Percentiles rank a stretch among this genome's conserved stretches.
These are phyloP conservation scores for Saraca asoca DNA, from an alignment of 331 rosid genomes.

Conservation along the genomic window DNA sequence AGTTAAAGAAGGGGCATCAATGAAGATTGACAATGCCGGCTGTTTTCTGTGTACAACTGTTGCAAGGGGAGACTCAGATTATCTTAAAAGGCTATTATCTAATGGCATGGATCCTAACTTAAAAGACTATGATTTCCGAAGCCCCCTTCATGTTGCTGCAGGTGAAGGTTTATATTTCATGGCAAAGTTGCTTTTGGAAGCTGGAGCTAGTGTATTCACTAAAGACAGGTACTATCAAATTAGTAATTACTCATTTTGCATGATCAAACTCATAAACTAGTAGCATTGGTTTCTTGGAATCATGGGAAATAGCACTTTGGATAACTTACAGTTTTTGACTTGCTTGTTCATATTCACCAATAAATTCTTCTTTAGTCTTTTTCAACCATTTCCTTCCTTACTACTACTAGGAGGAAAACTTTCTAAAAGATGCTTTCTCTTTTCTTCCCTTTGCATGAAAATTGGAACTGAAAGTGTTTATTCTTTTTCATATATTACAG, in stretches of 20 bases:
- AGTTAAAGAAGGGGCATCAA: slow-evolving; percentile 68
- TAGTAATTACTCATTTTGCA: slow-evolving; percentile 18
- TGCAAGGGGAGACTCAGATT: slow-evolving; percentile 78
- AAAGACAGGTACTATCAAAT: slow-evolving; percentile 71
- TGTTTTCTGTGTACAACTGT: slow-evolving; percentile 69
- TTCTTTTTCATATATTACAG: slow-evolving; percentile 42
- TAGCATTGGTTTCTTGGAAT: no score
- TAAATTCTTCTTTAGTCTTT: no score
- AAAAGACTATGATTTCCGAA: slow-evolving; percentile 84
- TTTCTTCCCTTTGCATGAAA: slow-evolving; percentile 15
- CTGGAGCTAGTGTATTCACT: slow-evolving; percentile 76
- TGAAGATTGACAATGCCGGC: slow-evolving; percentile 69
- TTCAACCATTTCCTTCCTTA: no score
- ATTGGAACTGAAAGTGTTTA: neutral
- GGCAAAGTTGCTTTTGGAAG: slow-evolving; percentile 79
- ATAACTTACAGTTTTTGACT: no score
- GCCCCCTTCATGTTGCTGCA: slow-evolving; percentile 85
- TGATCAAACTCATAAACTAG: neutral
- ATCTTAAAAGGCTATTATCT: slow-evolving; percentile 64
- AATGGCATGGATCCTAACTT: slow-evolving; percentile 86
- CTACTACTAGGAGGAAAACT: neutral
- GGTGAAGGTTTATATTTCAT: slow-evolving; percentile 77
- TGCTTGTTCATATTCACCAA: no score
- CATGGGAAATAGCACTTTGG: no score
- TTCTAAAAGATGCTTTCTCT: neutral